Evolutionary conservation across 495 filamentous ascomycete species (phyloP).

Genomic region (Haplographium delicatum): DNA sequence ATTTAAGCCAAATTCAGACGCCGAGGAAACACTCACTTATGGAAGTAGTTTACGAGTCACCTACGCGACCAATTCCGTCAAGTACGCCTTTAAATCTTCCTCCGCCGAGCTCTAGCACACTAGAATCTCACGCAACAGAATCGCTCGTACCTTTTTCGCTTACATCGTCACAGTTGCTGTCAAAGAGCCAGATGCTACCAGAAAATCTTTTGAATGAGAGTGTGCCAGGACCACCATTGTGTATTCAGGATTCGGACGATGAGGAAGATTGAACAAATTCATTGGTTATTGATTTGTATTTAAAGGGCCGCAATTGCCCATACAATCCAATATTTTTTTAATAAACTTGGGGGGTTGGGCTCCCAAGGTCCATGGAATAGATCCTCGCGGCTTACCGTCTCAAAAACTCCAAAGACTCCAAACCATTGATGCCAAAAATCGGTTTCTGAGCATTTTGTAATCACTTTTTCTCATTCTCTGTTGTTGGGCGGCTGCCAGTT

Average conservation of each 20-base stretch:
- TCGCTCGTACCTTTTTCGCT: slow-evolving; percentile 22
- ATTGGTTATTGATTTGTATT: too few species aligned
- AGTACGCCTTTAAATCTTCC: slow-evolving; percentile 6
- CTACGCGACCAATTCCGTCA: slow-evolving; percentile 16
- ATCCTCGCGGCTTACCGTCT: too few species aligned
- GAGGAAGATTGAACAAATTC: too few species aligned
- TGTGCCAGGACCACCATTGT: slow-evolving; percentile 35
- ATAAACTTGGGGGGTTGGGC: too few species aligned
- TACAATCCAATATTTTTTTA: too few species aligned
- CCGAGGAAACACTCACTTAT: slow-evolving; percentile 9
- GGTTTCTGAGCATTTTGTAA: too few species aligned
- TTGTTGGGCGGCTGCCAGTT: background rate
- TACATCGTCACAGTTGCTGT: slow-evolving; percentile 38
- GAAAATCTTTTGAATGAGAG: slow-evolving; percentile 49
- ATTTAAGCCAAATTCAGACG: slow-evolving; percentile 24
- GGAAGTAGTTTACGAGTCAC: slow-evolving; percentile 23
- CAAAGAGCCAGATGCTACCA: slow-evolving; percentile 45
- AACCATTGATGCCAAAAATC: too few species aligned
- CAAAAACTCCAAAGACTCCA: too few species aligned
- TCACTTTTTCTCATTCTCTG: background rate
- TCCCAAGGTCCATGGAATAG: too few species aligned
- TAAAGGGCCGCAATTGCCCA: too few species aligned
- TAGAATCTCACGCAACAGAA: background rate
- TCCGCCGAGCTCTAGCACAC: background rate
- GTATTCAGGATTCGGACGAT: slow-evolving; percentile 41